Evolutionary conservation across 1,139 yeast species (phyloP).

Genomic region (Yamadazyma oceani): DNA sequence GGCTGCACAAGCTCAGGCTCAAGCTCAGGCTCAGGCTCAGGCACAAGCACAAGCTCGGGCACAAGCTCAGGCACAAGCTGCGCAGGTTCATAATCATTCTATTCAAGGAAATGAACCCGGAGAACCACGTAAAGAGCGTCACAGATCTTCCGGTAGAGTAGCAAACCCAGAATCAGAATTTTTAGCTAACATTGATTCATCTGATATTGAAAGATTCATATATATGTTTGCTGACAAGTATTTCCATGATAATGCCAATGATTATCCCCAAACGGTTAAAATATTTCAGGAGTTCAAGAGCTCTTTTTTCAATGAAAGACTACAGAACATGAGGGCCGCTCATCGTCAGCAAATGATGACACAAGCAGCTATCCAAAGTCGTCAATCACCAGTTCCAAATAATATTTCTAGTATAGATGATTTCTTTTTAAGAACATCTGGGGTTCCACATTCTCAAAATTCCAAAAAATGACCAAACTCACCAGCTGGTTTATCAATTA

Average conservation of each 20-base stretch:
- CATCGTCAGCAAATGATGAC: constrained; percentile 22
- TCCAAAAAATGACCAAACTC: not conserved
- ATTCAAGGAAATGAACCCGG: not conserved
- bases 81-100: constrained; percentile 13
- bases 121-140: not conserved
- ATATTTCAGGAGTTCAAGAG: constrained; percentile 51
- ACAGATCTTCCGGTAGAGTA: not conserved
- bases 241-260: constrained; percentile 44
- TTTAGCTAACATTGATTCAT: constrained; percentile 27
- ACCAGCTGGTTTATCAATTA: too few species aligned
- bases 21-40: constrained; percentile 20
- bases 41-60: constrained; percentile 13
- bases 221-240: constrained; percentile 51
- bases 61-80: constrained; percentile 13
- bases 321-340: constrained; percentile 33
- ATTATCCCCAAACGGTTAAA: constrained; percentile 50
- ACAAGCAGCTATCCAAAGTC: constrained; percentile 3
- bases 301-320: constrained; percentile 51
- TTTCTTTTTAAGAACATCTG: constrained; percentile 24
- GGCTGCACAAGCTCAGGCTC: constrained; percentile 16
- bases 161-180: constrained; percentile 6
- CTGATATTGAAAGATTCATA: constrained; percentile 49
- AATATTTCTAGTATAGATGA: constrained; percentile 33
- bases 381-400: constrained; percentile 12
- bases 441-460: constrained; percentile 9